Percentiles rank a stretch among this genome's conserved stretches.
phyloP scores from a whole-genome alignment of 768 basidiomycete genomes.

The Leccinum variicolor region DNA sequence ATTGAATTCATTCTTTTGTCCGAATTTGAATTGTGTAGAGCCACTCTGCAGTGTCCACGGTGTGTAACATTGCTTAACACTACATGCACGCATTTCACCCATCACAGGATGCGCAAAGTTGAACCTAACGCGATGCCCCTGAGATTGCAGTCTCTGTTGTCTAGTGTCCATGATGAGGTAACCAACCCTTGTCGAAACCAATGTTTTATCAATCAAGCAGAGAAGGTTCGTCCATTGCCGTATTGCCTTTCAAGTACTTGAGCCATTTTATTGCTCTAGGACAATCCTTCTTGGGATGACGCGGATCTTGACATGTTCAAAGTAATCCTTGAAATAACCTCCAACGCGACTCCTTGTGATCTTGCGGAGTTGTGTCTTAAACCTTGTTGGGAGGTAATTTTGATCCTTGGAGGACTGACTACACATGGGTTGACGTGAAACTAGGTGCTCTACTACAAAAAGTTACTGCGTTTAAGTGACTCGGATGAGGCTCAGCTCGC shows the following conservation, averaged over 20 bases:
- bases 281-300: constrained; percentile 35
- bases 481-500: background rate
- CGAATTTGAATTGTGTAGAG: constrained; percentile 48
- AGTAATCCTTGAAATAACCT: constrained; percentile 39
- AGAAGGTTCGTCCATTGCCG: constrained; percentile 12
- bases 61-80: constrained; percentile 22
- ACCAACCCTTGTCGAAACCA: constrained; percentile 24
- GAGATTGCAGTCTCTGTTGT: background rate
- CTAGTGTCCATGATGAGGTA: constrained; percentile 4
- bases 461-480: constrained; percentile 5
- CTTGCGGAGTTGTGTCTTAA: constrained; percentile 52
- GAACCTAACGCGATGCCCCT: constrained; percentile 19
- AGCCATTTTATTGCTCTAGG: constrained; percentile 1
- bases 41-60: constrained; percentile 51
- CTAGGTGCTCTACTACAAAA: constrained; percentile 24
- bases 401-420: background rate
- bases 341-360: constrained; percentile 50
- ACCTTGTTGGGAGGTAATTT: constrained; percentile 56
- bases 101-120: constrained; percentile 18
- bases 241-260: background rate
- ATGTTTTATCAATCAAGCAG: constrained; percentile 23
- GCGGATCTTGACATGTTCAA: constrained; percentile 39
- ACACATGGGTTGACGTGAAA: constrained; percentile 2
- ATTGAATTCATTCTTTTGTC: constrained; percentile 46
- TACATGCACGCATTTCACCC: constrained; percentile 13